Evolutionary conservation across 257 asterid species (phyloP), one percentile per base, ranked within the genome.

Genomic region (Avicennia marina): DNA sequence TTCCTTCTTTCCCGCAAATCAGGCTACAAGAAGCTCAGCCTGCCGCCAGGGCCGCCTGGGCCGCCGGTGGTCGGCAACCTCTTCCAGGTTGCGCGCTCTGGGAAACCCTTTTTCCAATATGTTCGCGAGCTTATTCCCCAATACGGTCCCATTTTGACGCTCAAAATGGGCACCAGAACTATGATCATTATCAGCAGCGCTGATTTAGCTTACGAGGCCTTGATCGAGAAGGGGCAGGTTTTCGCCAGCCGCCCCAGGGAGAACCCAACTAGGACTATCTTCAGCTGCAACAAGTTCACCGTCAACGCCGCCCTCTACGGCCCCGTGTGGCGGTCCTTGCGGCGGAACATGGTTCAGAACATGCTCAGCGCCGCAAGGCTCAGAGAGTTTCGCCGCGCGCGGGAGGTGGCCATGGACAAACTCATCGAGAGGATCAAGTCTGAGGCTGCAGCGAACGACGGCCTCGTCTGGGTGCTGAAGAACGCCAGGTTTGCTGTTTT

Each of bases 31-130:
- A 78, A 71, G 41, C 78, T 70, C 29, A 81, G 77, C 12, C 80
- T 88, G 3, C 98, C 98, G 29, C 95, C 96, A 2, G 96, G 98
- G 1, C 96, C 96, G 0, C 91, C 95, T 2, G 96, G 98, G 0
- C 75, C 80, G 70, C 98, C 96, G 27, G 63, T 91, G 0, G 93
- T 87, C 21, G 98, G 98, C 0, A 91, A 87, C 58, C 93, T 91
- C 17, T 85, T 91, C 65, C 98, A 91, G 64, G 89, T 87, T 1
- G 98, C 95, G 1, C 72, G 75, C 1, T 88, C 96, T 1, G 94
- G 95, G 9, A 91, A 85, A 10, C 95, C 79, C 0, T 88, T 91
- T 43, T 85, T 91, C 50, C 78, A 78, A 11, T 81, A 87, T 5
- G 82, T 76, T 0, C 81, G 89, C 5, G 98, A 80, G 2, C 83